Conservation (phyloP, 805 yeast species). For the Wickerhamiella spandovensis region DNA sequence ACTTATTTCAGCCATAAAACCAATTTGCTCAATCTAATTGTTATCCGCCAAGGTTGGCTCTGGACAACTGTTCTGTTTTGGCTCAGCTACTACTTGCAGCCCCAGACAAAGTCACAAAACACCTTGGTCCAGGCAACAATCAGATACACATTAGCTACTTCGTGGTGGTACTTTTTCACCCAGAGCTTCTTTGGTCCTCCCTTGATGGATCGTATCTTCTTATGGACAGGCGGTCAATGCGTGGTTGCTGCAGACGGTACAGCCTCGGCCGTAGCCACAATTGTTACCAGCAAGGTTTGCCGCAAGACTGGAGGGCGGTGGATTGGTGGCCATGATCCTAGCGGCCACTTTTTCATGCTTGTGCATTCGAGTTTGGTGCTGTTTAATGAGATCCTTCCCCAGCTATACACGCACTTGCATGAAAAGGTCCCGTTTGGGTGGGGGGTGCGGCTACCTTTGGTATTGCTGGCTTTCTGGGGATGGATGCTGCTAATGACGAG, state of each 20-base stretch:
- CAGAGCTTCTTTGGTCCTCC: conserved; percentile 83
- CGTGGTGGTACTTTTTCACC: conserved; percentile 77
- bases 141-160: conserved; percentile 43
- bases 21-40: conserved; percentile 54
- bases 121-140: conserved; percentile 3
- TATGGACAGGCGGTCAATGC: conserved; percentile 76
- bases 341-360: conserved; percentile 80
- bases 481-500: conserved; percentile 81
- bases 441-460: conserved; percentile 23
- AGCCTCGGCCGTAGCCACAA: conserved; percentile 23
- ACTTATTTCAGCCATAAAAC: conserved; percentile 35
- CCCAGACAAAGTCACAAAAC: conserved; percentile 1
- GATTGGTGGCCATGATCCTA: conserved; percentile 89
- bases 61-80: conserved; percentile 55
- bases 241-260: conserved; percentile 13
- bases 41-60: conserved; percentile 86
- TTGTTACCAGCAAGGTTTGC: conserved; percentile 25
- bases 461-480: conserved; percentile 47
- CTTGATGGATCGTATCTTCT: conserved; percentile 73
- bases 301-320: conserved; percentile 51
- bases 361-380: conserved; percentile 52
- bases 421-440: conserved; percentile 6
- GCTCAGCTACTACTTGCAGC: conserved; percentile 11
- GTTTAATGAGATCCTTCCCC: conserved; percentile 46
- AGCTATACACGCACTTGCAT: conserved; percentile 11